Evolutionary conservation across 148 eudicot species (phyloP).

Genomic region (Fallopia convolvulus): DNA sequence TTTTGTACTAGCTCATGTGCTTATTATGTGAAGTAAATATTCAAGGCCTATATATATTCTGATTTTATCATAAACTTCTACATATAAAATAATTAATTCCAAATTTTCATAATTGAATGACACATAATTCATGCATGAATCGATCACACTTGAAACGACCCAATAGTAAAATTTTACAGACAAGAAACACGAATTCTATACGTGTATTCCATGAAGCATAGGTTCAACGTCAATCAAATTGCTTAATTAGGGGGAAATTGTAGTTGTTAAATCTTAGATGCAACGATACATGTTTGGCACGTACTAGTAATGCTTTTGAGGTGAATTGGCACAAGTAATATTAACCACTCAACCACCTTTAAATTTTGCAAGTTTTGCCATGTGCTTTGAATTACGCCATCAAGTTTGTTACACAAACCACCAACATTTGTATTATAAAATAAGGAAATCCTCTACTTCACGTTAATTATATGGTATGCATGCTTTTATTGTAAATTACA

Average conservation of each 20-base stretch:
- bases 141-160: background rate
- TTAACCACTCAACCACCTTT: background rate
- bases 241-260: background rate
- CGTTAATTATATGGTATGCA: background rate
- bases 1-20: no score
- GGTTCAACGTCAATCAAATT: background rate
- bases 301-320: background rate
- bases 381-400: background rate
- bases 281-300: background rate
- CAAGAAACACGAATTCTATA: background rate
- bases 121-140: background rate
- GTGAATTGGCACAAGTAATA: background rate
- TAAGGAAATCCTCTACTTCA: background rate
- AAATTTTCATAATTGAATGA: no score
- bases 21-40: no score
- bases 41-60: no score
- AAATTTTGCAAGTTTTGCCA: background rate
- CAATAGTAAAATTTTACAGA: background rate
- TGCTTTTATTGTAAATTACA: no score
- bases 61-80: no score
- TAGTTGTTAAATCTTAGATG: background rate
- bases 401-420: background rate
- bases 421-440: background rate
- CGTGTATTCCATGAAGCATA: background rate
- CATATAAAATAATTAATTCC: no score